Conservation (phyloP, 495 filamentous ascomycete species). For the Pseudevernia furfuracea region DNA sequence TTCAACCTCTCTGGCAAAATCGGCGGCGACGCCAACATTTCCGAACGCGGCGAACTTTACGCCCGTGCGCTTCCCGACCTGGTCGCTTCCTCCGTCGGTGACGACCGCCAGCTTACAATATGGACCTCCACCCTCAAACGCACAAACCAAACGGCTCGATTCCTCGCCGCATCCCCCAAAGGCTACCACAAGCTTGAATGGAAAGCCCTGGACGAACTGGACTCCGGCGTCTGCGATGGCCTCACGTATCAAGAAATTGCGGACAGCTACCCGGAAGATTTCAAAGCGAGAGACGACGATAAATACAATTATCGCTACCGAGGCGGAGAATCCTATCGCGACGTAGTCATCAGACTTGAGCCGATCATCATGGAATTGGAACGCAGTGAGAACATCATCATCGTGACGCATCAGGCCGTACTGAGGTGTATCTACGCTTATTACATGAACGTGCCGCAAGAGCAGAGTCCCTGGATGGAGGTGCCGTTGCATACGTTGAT, state of each 20-base stretch:
- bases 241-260: conserved; percentile 93
- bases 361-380: conserved; percentile 99
- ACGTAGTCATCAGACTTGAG: conserved; percentile 94
- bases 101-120: conserved; percentile 75
- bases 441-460: conserved; percentile 93
- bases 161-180: conserved; percentile 51
- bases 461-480: conserved; percentile 93
- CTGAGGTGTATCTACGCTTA: conserved; percentile 96
- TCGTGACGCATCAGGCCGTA: conserved; percentile 96
- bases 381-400: conserved; percentile 90
- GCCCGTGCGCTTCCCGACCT: conserved; percentile 73
- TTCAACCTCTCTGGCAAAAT: conserved; percentile 84
- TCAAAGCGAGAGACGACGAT: conserved; percentile 87
- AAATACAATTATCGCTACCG: conserved; percentile 99
- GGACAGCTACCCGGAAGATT: conserved; percentile 85
- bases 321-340: conserved; percentile 92
- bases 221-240: conserved; percentile 92
- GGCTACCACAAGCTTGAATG: conserved; percentile 88
- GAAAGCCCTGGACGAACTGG: conserved; percentile 97
- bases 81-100: conserved; percentile 64
- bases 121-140: conserved; percentile 95
- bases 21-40: conserved; percentile 83
- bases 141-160: conserved; percentile 83
- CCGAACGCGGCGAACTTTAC: conserved; percentile 79
- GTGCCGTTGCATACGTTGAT: conserved; percentile 92